Percentiles rank a stretch among this genome's conserved stretches.
Evolutionary conservation across 2,329 filamentous ascomycete species (phyloP).

Genomic region (Neofusicoccum cordaticola): DNA sequence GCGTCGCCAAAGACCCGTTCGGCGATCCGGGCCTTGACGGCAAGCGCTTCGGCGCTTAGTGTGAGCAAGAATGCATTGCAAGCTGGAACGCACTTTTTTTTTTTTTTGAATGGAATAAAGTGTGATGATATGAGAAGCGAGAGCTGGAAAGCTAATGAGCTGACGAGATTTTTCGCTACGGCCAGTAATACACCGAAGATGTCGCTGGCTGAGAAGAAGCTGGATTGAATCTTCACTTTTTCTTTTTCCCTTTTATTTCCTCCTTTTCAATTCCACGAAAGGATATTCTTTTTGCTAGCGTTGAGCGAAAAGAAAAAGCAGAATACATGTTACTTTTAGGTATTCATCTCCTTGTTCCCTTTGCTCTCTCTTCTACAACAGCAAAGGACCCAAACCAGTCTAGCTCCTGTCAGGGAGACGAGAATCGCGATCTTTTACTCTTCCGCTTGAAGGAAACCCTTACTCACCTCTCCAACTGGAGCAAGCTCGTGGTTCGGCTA

Average conservation of each 20-base stretch:
- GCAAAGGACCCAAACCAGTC: not conserved
- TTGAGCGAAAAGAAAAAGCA: not conserved
- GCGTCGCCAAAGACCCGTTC: constrained; percentile 27
- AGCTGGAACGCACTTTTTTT: not conserved
- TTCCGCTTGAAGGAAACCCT: not conserved
- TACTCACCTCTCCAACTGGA: no score
- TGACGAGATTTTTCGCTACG: not conserved
- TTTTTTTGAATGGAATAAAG: not conserved
- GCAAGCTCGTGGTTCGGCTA: not conserved
- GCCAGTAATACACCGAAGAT: not conserved
- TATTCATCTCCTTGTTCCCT: not conserved
- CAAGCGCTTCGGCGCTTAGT: constrained; percentile 5
- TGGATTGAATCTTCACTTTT: not conserved
- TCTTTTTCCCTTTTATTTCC: not conserved
- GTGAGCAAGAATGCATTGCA: not conserved
- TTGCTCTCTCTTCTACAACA: not conserved
- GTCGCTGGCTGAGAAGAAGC: not conserved
- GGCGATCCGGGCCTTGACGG: constrained; percentile 33
- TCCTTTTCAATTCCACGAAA: not conserved
- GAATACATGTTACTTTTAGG: not conserved
- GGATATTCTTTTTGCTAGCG: not conserved
- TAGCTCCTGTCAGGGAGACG: not conserved
- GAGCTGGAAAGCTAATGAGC: not conserved
- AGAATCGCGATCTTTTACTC: not conserved
- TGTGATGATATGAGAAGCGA: not conserved